Conservation (phyloP, 176 grass and related monocot genomes). For the Triticum urartu region DNA sequence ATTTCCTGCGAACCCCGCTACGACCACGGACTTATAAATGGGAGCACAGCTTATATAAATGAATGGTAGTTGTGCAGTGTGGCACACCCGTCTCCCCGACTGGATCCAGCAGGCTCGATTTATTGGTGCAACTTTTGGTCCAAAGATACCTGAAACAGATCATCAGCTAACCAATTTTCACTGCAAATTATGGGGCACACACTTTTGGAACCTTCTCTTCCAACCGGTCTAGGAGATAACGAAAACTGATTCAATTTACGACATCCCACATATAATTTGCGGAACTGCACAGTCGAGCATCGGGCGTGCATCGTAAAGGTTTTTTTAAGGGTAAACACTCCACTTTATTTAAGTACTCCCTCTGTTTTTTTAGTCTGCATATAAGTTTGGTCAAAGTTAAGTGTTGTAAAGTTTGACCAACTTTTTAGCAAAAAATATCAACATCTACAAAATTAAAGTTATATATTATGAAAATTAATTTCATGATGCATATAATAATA, state of each 20-base stretch:
- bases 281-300: no score
- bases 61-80: neutral
- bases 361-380: no score
- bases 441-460: no score
- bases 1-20: neutral
- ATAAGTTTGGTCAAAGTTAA: no score
- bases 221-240: neutral
- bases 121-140: neutral
- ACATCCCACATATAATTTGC: neutral
- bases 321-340: no score
- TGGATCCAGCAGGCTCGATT: neutral
- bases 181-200: conserved; percentile 5
- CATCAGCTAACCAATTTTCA: conserved; percentile 24
- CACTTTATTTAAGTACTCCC: no score
- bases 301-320: neutral
- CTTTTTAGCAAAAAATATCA: no score
- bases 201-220: neutral
- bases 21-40: conserved; percentile 4
- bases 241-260: neutral
- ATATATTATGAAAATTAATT: no score
- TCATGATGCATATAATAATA: no score
- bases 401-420: no score
- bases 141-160: neutral
- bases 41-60: neutral
- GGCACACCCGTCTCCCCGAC: neutral